Percentiles rank a stretch among this genome's conserved stretches.
These are phyloP conservation scores for Hypoxylon intermedium DNA, from an alignment of 495 filamentous ascomycete species.

Conservation along the genomic window DNA sequence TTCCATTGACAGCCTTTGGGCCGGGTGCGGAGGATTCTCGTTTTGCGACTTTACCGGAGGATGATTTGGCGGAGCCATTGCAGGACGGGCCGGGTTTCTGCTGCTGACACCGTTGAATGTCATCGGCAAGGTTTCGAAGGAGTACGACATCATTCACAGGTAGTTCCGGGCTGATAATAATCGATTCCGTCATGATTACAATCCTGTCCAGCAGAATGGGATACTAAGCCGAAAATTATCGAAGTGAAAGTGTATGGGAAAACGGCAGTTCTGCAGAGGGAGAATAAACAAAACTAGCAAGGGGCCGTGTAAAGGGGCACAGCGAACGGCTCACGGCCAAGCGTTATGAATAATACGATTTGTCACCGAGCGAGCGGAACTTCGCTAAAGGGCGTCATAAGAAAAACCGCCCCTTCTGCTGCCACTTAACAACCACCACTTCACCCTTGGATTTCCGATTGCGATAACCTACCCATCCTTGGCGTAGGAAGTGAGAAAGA, in stretches of 20 bases:
- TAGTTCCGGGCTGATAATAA: conserved; percentile 54
- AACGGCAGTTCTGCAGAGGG: conserved; percentile 8
- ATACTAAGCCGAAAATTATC: not conserved
- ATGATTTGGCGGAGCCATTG: conserved; percentile 10
- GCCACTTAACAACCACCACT: too few relatives aligned
- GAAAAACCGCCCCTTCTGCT: too few relatives aligned
- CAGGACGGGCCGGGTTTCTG: conserved; percentile 4
- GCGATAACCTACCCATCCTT: too few relatives aligned
- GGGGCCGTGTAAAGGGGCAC: conserved; percentile 21
- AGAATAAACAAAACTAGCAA: conserved; percentile 9
- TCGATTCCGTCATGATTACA: conserved; percentile 38
- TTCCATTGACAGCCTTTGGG: conserved; percentile 25
- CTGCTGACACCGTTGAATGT: conserved; percentile 36
- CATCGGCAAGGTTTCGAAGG: conserved; percentile 54
- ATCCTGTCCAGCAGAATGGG: conserved; percentile 19
- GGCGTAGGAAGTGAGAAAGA: too few relatives aligned
- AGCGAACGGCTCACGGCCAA: not conserved
- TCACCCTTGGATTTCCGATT: too few relatives aligned
- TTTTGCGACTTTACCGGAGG: conserved; percentile 7
- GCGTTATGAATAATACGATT: not conserved
- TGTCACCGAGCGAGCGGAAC: not conserved
- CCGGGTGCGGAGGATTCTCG: conserved; percentile 15
- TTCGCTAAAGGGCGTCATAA: too few relatives aligned
- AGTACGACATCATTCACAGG: conserved; percentile 59
- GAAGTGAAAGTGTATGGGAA: not conserved